Conservation (phyloP, 164 flowering plant species). For the Magnolia changhungtana region DNA sequence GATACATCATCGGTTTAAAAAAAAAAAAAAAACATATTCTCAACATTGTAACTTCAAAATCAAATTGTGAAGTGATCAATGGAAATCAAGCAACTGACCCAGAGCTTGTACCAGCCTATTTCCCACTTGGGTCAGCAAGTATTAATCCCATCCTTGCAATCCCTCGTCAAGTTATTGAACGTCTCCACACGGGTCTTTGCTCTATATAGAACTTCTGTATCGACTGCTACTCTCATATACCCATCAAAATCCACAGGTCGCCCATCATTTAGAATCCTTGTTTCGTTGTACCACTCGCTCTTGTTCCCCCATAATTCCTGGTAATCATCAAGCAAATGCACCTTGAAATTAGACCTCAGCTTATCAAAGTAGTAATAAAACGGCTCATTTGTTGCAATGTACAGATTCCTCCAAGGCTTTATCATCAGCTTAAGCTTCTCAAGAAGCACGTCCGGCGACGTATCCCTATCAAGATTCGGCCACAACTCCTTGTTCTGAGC, state of each 20-base stretch:
- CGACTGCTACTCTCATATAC: constrained; percentile 93
- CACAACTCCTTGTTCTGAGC: constrained; percentile 79
- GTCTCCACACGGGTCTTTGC: constrained; percentile 85
- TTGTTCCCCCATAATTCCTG: constrained; percentile 73
- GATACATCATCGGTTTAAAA: background rate
- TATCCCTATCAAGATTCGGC: constrained; percentile 87
- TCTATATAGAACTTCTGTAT: constrained; percentile 84
- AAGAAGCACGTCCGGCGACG: constrained; percentile 67
- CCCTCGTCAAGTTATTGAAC: constrained; percentile 78
- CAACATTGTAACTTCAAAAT: background rate
- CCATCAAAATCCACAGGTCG: constrained; percentile 86
- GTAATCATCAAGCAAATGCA: constrained; percentile 88
- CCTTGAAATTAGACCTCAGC: constrained; percentile 71
- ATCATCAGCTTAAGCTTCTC: constrained; percentile 52
- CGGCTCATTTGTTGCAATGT: constrained; percentile 87
- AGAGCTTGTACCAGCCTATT: background rate
- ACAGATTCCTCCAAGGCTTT: constrained; percentile 76
- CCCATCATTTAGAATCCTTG: constrained; percentile 56
- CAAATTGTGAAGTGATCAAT: background rate
- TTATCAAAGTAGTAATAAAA: constrained; percentile 84
- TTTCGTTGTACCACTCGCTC: constrained; percentile 95
- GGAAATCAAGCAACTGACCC: background rate
- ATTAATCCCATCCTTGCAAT: constrained; percentile 94
- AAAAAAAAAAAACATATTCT: background rate
- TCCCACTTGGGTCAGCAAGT: constrained; percentile 54